A percentile compares a stretch with the other conserved stretches of the same genome.
phyloP scores from a whole-genome alignment of 1,284 basidiomycete genomes.

The Laetiporus sulphureus region DNA sequence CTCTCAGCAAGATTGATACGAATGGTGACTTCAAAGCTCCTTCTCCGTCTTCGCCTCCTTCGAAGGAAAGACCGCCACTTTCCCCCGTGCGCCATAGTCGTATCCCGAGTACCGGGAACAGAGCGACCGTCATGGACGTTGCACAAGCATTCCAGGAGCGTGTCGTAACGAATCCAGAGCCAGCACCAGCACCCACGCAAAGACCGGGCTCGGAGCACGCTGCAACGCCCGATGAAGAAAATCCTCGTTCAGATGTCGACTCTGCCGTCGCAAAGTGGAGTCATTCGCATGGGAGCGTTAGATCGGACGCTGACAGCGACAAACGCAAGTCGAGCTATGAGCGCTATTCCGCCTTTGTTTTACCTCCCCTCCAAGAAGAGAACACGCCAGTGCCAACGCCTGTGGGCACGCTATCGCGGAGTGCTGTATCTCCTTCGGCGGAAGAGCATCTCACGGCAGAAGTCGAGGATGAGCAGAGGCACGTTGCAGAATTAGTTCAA shows the following conservation, averaged over 20 bases:
- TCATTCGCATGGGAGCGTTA: constrained; percentile 6
- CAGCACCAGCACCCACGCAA: constrained; percentile 1
- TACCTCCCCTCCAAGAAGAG: constrained; percentile 65
- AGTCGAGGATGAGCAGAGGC: not conserved
- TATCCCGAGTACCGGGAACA: constrained; percentile 60
- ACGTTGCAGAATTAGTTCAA: not conserved
- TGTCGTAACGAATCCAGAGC: constrained; percentile 6
- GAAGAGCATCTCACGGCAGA: not conserved
- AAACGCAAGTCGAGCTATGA: constrained; percentile 62
- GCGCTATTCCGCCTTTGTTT: constrained; percentile 49
- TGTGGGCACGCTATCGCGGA: constrained; percentile 41
- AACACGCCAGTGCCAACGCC: constrained; percentile 54
- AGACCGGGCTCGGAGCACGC: not conserved
- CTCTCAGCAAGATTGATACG: not conserved
- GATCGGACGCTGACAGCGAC: constrained; percentile 28
- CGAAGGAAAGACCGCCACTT: constrained; percentile 14
- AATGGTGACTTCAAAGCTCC: not conserved
- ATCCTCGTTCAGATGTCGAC: constrained; percentile 17
- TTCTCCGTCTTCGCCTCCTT: not conserved
- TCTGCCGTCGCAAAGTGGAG: constrained; percentile 21
- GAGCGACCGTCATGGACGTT: constrained; percentile 72
- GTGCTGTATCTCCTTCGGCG: not conserved
- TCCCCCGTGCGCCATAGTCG: constrained; percentile 37
- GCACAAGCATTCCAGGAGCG: constrained; percentile 52
- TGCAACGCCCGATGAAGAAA: constrained; percentile 11